A percentile compares a stretch with the other conserved stretches of the same genome.
Conservation (phyloP, 495 filamentous ascomycete genomes). For the Lasiosphaeriaceae sp. region DNA sequence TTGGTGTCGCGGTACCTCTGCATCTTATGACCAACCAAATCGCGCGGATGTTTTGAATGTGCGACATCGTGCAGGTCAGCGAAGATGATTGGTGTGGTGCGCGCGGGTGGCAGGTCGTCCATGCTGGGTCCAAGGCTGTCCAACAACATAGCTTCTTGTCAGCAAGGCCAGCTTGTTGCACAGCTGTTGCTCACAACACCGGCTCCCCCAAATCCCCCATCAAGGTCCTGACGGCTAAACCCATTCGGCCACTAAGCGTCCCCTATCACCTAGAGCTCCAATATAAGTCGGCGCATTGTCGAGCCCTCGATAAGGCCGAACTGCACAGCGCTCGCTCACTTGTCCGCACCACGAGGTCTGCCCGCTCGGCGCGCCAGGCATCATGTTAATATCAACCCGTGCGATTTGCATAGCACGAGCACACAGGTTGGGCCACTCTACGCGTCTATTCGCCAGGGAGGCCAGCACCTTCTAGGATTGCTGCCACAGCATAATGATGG, state of each 20-base stretch:
- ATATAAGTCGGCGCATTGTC: slow-evolving; percentile 13
- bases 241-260: slow-evolving; percentile 9
- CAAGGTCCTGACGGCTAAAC: slow-evolving; percentile 14
- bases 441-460: slow-evolving; percentile 12
- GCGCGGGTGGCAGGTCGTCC: slow-evolving; percentile 6
- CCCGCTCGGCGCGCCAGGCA: slow-evolving; percentile 12
- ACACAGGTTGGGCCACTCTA: slow-evolving; percentile 8
- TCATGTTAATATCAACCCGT: slow-evolving; percentile 31
- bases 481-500: slow-evolving; percentile 3
- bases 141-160: slow-evolving; percentile 10
- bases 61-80: slow-evolving; percentile 14
- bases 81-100: neutral
- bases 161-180: slow-evolving; percentile 2
- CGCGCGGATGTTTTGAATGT: slow-evolving; percentile 12
- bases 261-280: slow-evolving; percentile 1
- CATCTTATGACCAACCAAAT: slow-evolving; percentile 13
- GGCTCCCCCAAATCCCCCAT: slow-evolving; percentile 7
- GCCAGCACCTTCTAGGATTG: neutral
- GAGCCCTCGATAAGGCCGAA: slow-evolving; percentile 12
- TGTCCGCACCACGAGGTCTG: slow-evolving; percentile 6
- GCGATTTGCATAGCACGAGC: slow-evolving; percentile 19
- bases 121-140: neutral
- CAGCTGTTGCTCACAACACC: too few relatives aligned
- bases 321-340: slow-evolving; percentile 4
- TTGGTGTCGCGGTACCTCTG: slow-evolving; percentile 9